A percentile compares a stretch with the other conserved stretches of the same genome.
Evolutionary conservation across 257 asterid genomes (phyloP).

Genomic region (Solanum pimpinellifolium): DNA sequence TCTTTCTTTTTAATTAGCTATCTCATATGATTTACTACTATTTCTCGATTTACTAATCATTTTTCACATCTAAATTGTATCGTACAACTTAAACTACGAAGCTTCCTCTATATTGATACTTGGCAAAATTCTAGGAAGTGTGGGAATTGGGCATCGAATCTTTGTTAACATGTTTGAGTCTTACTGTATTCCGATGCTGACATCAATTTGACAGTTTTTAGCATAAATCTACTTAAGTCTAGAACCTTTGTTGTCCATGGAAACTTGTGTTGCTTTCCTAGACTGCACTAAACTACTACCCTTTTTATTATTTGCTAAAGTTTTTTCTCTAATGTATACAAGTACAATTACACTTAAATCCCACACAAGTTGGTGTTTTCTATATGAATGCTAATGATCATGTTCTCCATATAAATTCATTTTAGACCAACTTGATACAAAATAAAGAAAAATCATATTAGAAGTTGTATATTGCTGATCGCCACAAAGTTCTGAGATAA

Average conservation of each 20-base stretch:
- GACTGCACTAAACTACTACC: neutral
- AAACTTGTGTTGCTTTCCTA: neutral
- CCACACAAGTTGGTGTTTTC: neutral
- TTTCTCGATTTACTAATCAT: neutral
- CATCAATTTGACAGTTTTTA: neutral
- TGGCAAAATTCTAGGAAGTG: neutral
- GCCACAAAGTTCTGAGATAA: neutral
- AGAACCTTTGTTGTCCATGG: neutral
- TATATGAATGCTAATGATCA: neutral
- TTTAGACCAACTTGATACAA: neutral
- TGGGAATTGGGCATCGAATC: neutral
- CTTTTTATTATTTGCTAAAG: neutral
- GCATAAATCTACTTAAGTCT: neutral
- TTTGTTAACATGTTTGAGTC: neutral
- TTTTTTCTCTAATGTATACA: neutral
- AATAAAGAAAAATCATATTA: neutral
- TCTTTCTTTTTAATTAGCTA: neutral
- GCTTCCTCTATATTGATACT: neutral
- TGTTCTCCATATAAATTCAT: neutral
- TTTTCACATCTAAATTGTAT: neutral
- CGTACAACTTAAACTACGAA: neutral
- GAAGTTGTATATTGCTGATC: neutral
- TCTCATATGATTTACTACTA: neutral
- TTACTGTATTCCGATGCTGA: neutral
- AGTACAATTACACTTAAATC: neutral